phyloP scores from a whole-genome alignment of 75 land plant species.

The Pinus albicaulis region DNA sequence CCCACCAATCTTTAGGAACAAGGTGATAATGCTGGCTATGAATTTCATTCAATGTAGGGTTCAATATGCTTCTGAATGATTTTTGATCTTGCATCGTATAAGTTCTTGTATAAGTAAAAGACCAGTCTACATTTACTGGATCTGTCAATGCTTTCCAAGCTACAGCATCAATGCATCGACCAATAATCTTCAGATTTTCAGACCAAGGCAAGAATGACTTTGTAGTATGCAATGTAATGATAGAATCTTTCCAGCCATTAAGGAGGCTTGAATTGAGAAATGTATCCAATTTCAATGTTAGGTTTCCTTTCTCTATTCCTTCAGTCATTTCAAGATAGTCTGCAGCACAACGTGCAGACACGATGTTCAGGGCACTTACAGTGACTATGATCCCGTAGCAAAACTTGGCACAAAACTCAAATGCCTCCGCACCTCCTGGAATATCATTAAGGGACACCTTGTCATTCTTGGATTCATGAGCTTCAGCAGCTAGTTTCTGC shows the following conservation, averaged over 20 bases:
- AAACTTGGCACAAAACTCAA: conserved; percentile 84
- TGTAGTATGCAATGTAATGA: conserved; percentile 57
- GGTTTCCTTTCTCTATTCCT: conserved; percentile 70
- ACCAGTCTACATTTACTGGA: conserved; percentile 29
- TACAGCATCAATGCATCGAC: conserved; percentile 73
- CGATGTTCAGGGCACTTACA: conserved; percentile 70
- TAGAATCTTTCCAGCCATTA: conserved; percentile 71
- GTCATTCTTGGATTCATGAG: conserved; percentile 14
- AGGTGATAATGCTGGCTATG: conserved; percentile 31
- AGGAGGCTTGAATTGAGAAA: conserved; percentile 73
- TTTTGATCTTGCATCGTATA: conserved; percentile 5
- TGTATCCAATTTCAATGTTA: conserved; percentile 65
- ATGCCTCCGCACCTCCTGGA: conserved; percentile 78
- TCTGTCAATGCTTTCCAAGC: conserved; percentile 41
- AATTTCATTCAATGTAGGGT: conserved; percentile 16
- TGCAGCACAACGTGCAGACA: conserved; percentile 71
- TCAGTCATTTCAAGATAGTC: conserved; percentile 80
- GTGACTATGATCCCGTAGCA: conserved; percentile 87
- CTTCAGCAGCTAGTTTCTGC: conserved; percentile 41
- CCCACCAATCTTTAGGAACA: conserved; percentile 80
- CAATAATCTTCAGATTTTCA: conserved; percentile 66
- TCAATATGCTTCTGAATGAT: conserved; percentile 5
- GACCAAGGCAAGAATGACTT: conserved; percentile 46
- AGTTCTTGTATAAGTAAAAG: conserved; percentile 59
- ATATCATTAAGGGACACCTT: conserved; percentile 51